Conservation (phyloP, 441 rosid species). For the Croton setiger region DNA sequence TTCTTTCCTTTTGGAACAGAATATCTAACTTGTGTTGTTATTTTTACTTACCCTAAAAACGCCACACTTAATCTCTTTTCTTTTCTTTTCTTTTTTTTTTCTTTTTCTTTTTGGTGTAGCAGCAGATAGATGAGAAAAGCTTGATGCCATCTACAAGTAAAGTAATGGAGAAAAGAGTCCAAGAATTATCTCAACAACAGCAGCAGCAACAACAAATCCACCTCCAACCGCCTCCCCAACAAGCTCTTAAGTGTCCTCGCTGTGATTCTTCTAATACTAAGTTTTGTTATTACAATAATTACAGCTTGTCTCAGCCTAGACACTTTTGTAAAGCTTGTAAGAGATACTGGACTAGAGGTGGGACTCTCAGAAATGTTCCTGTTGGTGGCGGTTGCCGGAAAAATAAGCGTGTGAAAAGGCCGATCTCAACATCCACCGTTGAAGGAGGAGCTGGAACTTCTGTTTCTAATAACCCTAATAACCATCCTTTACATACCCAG, state of each 20-base stretch:
- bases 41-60: slow-evolving; percentile 37
- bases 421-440: slow-evolving; percentile 23
- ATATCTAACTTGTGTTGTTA: slow-evolving; percentile 33
- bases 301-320: slow-evolving; percentile 67
- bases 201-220: not conserved
- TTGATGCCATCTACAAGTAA: slow-evolving; percentile 39
- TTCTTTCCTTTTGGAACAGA: slow-evolving; percentile 58
- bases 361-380: slow-evolving; percentile 66
- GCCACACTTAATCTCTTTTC: slow-evolving; percentile 28
- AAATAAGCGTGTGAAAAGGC: slow-evolving; percentile 57
- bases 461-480: slow-evolving; percentile 26
- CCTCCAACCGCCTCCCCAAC: slow-evolving; percentile 36
- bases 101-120: slow-evolving; percentile 25
- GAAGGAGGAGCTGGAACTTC: slow-evolving; percentile 11
- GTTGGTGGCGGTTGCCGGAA: slow-evolving; percentile 71
- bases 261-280: slow-evolving; percentile 71
- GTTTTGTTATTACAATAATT: slow-evolving; percentile 76
- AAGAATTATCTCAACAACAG: slow-evolving; percentile 17
- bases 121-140: slow-evolving; percentile 42
- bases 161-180: slow-evolving; percentile 44
- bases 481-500: slow-evolving; percentile 27
- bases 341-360: slow-evolving; percentile 71
- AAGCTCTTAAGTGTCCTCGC: slow-evolving; percentile 57
- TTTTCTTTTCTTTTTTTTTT: slow-evolving; percentile 6
- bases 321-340: slow-evolving; percentile 76